Percentiles rank a stretch among this genome's conserved stretches.
These are phyloP conservation scores for Glutinoglossum americanum DNA, from an alignment of 495 filamentous ascomycete genomes.

Conservation along the genomic window DNA sequence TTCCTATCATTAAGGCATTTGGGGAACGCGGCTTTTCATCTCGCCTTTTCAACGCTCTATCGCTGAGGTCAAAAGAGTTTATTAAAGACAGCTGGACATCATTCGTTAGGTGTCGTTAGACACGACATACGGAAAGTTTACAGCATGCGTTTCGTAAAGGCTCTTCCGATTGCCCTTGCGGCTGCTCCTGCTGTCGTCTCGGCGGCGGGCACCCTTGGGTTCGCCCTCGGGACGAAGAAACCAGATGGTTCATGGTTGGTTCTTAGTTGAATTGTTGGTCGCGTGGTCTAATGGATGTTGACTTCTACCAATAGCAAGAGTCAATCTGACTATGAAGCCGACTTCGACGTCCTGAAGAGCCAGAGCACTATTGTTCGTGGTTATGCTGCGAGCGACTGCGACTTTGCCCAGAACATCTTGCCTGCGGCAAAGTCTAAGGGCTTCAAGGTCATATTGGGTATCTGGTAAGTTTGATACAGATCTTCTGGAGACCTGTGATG, in stretches of 20 bases:
- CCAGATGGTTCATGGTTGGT: slow-evolving; percentile 1
- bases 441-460: slow-evolving; percentile 56
- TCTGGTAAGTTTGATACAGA: slow-evolving; percentile 42
- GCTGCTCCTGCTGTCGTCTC: slow-evolving; percentile 22
- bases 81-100: neutral
- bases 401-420: slow-evolving; percentile 41
- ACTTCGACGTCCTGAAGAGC: slow-evolving; percentile 37
- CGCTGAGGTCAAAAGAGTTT: neutral
- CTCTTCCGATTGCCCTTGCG: slow-evolving; percentile 22
- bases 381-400: slow-evolving; percentile 48
- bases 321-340: slow-evolving; percentile 37
- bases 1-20: too few species aligned
- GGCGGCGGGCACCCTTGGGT: slow-evolving; percentile 25
- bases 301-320: slow-evolving; percentile 23
- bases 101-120: neutral
- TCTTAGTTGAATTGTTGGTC: neutral
- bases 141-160: slow-evolving; percentile 24
- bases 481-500: too few species aligned
- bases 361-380: slow-evolving; percentile 38
- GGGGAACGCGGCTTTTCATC: neutral
- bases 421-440: slow-evolving; percentile 48
- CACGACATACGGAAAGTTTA: neutral
- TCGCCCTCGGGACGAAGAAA: slow-evolving; percentile 27
- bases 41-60: too few species aligned
- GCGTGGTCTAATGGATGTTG: slow-evolving; percentile 10